Percentiles rank a stretch among this genome's conserved stretches.
Evolutionary conservation across 495 filamentous ascomycete species (phyloP).

Genomic region (Chaetomium cochliodes): DNA sequence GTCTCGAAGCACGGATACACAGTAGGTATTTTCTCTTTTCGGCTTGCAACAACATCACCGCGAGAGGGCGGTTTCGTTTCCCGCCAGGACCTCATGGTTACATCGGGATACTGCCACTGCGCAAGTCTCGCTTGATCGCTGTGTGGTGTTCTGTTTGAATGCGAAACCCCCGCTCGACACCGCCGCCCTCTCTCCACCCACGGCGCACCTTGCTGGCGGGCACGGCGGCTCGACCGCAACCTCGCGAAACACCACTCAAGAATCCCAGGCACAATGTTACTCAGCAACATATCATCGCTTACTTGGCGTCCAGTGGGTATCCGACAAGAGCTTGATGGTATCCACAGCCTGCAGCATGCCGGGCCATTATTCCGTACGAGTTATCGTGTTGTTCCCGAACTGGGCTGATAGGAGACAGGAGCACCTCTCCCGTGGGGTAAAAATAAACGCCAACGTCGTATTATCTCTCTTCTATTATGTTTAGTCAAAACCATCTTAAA

Average conservation of each 20-base stretch:
- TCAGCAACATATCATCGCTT: neutral
- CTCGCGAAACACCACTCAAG: slow-evolving; percentile 1
- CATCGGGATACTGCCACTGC: slow-evolving; percentile 2
- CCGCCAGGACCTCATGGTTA: neutral
- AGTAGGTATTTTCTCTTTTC: neutral
- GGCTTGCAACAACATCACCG: neutral
- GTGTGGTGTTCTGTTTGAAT: slow-evolving; percentile 2
- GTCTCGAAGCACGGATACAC: neutral
- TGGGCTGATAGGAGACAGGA: neutral
- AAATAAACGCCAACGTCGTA: too few species aligned
- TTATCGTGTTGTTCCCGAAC: too few species aligned
- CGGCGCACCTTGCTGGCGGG: too few species aligned
- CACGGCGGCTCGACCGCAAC: neutral
- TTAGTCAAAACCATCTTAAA: too few species aligned
- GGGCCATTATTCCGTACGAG: too few species aligned
- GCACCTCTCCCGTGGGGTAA: too few species aligned
- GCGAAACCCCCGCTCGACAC: neutral
- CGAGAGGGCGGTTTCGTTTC: neutral
- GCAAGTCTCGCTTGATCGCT: slow-evolving; percentile 11
- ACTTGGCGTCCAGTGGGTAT: slow-evolving; percentile 1
- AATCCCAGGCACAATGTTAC: too few species aligned
- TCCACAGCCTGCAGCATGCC: neutral
- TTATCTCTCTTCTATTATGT: too few species aligned
- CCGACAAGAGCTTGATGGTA: neutral
- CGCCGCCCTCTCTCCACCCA: too few species aligned